A percentile compares a stretch with the other conserved stretches of the same genome.
phyloP scores from a whole-genome alignment of 768 basidiomycete species.

The Albatrellus ellisii region DNA sequence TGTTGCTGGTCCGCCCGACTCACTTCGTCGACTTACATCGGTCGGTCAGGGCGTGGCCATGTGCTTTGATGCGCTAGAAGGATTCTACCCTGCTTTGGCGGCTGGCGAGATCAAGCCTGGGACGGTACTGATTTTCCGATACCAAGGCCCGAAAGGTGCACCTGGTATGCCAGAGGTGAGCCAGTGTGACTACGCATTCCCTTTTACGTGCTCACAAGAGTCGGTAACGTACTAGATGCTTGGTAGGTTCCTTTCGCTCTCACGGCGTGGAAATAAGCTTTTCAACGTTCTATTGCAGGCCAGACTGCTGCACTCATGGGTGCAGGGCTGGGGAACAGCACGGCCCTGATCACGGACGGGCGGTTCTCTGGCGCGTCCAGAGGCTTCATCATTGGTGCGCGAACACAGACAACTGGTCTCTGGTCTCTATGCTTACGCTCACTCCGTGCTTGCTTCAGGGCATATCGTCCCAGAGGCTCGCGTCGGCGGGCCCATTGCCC shows the following conservation, averaged over 20 bases:
- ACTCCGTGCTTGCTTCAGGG: slow-evolving; percentile 23
- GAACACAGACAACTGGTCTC: background rate
- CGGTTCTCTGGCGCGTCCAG: slow-evolving; percentile 78
- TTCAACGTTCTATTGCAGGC: slow-evolving; percentile 25
- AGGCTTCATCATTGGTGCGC: slow-evolving; percentile 45
- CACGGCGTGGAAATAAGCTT: background rate
- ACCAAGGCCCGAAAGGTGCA: slow-evolving; percentile 85
- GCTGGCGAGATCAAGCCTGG: slow-evolving; percentile 66
- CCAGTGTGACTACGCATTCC: background rate
- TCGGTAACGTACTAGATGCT: slow-evolving; percentile 25
- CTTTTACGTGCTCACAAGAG: slow-evolving; percentile 1
- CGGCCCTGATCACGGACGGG: slow-evolving; percentile 80
- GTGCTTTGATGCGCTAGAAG: slow-evolving; percentile 33
- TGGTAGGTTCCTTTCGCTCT: slow-evolving; percentile 19
- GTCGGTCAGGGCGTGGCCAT: slow-evolving; percentile 50
- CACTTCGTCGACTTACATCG: too few species aligned
- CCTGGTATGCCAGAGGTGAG: slow-evolving; percentile 81
- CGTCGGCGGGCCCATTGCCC: slow-evolving; percentile 77
- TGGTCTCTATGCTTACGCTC: background rate
- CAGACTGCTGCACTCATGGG: slow-evolving; percentile 80
- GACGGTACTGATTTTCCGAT: slow-evolving; percentile 69
- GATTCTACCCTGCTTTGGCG: slow-evolving; percentile 63
- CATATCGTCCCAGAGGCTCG: slow-evolving; percentile 55
- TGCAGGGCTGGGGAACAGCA: slow-evolving; percentile 65
- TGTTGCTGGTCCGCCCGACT: background rate